phyloP scores from a whole-genome alignment of 495 filamentous ascomycete species.

The Lophiotrema nucula region DNA sequence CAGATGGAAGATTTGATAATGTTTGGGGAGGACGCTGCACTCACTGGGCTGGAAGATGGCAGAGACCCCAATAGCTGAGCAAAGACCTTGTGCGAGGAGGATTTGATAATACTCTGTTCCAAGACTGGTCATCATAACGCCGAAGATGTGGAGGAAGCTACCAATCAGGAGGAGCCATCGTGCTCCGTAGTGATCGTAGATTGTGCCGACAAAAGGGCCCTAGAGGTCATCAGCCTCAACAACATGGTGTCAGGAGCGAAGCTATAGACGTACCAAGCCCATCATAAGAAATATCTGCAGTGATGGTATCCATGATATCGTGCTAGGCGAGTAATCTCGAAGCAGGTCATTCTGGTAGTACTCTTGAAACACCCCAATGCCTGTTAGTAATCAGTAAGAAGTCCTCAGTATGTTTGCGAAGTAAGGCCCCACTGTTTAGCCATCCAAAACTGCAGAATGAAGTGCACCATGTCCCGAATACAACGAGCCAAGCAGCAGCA shows the following conservation, averaged over 20 bases:
- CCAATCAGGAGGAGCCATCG: conserved; percentile 61
- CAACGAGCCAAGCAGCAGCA: conserved; percentile 30
- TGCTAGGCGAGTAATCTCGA: conserved; percentile 46
- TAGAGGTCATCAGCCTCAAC: conserved; percentile 54
- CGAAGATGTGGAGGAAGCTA: conserved; percentile 61
- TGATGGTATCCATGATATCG: conserved; percentile 59
- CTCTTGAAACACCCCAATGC: conserved; percentile 47
- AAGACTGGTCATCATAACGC: conserved; percentile 68
- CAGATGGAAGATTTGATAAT: not conserved
- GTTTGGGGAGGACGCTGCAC: not conserved
- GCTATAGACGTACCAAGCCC: not conserved
- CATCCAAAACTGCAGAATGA: conserved; percentile 37
- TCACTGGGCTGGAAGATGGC: conserved; percentile 54
- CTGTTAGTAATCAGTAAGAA: too few relatives aligned
- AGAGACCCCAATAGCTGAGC: conserved; percentile 34
- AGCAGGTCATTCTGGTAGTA: conserved; percentile 56
- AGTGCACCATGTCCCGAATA: conserved; percentile 30
- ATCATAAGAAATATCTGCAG: conserved; percentile 1
- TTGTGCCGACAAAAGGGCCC: conserved; percentile 61
- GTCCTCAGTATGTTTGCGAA: conserved; percentile 26
- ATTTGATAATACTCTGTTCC: conserved; percentile 63
- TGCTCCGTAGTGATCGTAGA: conserved; percentile 74
- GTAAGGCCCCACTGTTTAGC: conserved; percentile 29
- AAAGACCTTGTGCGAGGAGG: conserved; percentile 56
- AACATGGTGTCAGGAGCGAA: too few relatives aligned